These are phyloP conservation scores for Candida sanyaensis DNA, from an alignment of 1,139 yeast genomes.

Conservation along the genomic window DNA sequence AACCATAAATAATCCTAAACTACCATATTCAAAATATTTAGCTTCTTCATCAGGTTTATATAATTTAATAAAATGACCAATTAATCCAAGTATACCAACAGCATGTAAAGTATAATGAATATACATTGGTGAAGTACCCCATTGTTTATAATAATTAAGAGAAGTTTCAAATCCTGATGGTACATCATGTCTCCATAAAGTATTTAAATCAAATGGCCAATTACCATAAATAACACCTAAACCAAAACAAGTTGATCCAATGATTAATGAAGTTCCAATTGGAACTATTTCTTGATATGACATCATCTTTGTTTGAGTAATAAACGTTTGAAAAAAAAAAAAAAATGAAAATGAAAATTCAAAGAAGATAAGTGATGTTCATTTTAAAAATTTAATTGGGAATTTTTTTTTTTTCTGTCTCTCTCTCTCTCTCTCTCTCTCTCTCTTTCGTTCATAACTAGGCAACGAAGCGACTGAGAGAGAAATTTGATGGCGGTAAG, in stretches of 20 bases:
- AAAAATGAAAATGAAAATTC: no score
- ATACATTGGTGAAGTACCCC: conserved; percentile 65
- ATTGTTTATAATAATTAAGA: conserved; percentile 67
- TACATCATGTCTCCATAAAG: conserved; percentile 65
- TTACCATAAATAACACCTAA: conserved; percentile 79
- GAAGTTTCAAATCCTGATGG: conserved; percentile 61
- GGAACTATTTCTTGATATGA: conserved; percentile 52
- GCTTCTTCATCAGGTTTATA: conserved; percentile 85
- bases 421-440: no score
- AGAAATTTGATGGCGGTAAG: no score
- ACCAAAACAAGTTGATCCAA: conserved; percentile 64
- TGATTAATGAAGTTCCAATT: conserved; percentile 48
- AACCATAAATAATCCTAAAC: conserved; percentile 69
- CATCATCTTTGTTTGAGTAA: conserved; percentile 20
- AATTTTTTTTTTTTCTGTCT: no score
- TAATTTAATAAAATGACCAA: conserved; percentile 76
- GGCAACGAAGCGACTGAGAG: no score
- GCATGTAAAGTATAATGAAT: conserved; percentile 64
- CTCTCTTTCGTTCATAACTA: no score
- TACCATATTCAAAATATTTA: conserved; percentile 86
- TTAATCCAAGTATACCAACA: conserved; percentile 60
- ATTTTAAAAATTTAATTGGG: no score
- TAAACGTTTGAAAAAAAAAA: no score
- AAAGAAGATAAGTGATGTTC: no score
- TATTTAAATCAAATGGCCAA: conserved; percentile 77